Conservation (phyloP, 345 rosid species). For the Pugionium cornutum region DNA sequence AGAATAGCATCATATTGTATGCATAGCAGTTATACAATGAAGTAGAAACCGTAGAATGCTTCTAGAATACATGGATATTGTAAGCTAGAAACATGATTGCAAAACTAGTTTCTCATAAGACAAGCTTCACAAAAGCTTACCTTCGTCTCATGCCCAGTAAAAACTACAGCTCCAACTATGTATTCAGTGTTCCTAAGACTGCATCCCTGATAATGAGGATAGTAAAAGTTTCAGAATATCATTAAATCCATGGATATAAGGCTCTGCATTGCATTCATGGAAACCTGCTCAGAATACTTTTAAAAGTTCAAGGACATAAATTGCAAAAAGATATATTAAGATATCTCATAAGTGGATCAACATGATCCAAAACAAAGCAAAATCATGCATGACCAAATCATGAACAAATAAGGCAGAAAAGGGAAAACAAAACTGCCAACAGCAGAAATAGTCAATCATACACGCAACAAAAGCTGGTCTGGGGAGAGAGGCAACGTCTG, state of each 20-base stretch:
- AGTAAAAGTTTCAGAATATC: conserved; percentile 25
- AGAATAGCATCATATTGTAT: conserved; percentile 26
- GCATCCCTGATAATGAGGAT: conserved; percentile 73
- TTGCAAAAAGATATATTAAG: conserved; percentile 4
- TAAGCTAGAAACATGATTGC: conserved; percentile 32
- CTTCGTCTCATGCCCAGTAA: conserved; percentile 98
- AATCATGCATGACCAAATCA: conserved; percentile 17
- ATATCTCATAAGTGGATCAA: conserved; percentile 9
- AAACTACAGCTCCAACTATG: conserved; percentile 86
- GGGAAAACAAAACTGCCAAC: conserved; percentile 6
- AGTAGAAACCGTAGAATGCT: conserved; percentile 20
- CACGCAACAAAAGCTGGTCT: conserved; percentile 88
- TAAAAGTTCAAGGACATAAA: not conserved
- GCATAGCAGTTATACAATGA: conserved; percentile 6
- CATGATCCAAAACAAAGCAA: conserved; percentile 1
- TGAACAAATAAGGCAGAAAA: conserved; percentile 23
- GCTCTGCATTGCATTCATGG: conserved; percentile 3
- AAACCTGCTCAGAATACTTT: conserved; percentile 9
- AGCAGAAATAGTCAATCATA: conserved; percentile 44
- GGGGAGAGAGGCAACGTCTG: conserved; percentile 94
- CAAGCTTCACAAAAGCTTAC: conserved; percentile 47
- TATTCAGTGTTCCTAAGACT: conserved; percentile 95
- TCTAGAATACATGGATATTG: conserved; percentile 8
- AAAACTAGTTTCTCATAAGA: conserved; percentile 25
- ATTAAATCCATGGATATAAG: conserved; percentile 14